These are phyloP conservation scores for Psilocybe azurescens DNA, from an alignment of 768 basidiomycete species.

Conservation along the genomic window DNA sequence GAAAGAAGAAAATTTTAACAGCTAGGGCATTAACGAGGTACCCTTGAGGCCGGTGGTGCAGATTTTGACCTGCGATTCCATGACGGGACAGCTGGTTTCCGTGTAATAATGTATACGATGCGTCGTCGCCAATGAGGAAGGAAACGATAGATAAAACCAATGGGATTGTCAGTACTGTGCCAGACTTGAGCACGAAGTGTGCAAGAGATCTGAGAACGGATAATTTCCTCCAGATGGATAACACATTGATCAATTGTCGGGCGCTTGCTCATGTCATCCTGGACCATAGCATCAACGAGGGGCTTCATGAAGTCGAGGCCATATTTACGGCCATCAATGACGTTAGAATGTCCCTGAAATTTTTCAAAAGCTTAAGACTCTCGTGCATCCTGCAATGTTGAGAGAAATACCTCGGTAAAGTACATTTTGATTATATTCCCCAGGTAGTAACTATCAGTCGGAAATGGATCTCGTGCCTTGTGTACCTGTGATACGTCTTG, in stretches of 20 bases:
- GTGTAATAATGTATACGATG: slow-evolving; percentile 11
- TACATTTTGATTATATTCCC: slow-evolving; percentile 41
- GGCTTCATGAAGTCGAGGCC: slow-evolving; percentile 37
- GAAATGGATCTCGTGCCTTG: slow-evolving; percentile 40
- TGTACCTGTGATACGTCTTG: background rate
- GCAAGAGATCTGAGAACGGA: slow-evolving; percentile 10
- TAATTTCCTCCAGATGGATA: slow-evolving; percentile 28
- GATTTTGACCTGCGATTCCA: background rate
- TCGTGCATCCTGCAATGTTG: background rate
- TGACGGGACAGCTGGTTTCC: slow-evolving; percentile 14
- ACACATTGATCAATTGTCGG: slow-evolving; percentile 44
- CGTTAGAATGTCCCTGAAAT: background rate
- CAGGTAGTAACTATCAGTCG: slow-evolving; percentile 48
- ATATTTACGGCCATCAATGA: background rate
- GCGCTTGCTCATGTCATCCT: slow-evolving; percentile 37
- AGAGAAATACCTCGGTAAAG: slow-evolving; percentile 34
- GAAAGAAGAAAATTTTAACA: too few relatives aligned
- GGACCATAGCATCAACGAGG: slow-evolving; percentile 41
- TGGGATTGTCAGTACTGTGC: slow-evolving; percentile 4
- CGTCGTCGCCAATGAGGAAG: slow-evolving; percentile 15
- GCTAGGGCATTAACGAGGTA: too few relatives aligned
- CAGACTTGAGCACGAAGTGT: slow-evolving; percentile 18
- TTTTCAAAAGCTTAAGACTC: background rate
- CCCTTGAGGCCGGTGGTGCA: background rate
- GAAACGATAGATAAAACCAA: slow-evolving; percentile 6